Conservation (phyloP, 805 yeast genomes). For the Metschnikowia arizonensis region DNA sequence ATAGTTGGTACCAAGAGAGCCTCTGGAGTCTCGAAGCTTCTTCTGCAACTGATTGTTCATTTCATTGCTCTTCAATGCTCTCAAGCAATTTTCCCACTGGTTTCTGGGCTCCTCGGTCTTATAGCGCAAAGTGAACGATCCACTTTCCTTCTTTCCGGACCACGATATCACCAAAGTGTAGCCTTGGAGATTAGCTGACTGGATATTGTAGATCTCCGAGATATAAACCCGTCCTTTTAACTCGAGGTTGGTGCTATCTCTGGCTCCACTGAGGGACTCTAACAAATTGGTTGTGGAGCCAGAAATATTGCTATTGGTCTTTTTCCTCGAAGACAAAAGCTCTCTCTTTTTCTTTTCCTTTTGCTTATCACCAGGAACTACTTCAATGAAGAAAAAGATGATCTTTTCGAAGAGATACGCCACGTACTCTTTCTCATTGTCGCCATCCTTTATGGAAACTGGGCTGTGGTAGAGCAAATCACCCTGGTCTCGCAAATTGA, state of each 20-base stretch:
- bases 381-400: conserved; percentile 45
- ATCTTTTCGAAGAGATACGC: conserved; percentile 79
- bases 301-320: conserved; percentile 40
- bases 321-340: conserved; percentile 46
- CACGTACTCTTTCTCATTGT: conserved; percentile 79
- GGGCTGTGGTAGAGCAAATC: conserved; percentile 72
- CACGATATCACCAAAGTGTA: conserved; percentile 65
- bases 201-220: conserved; percentile 50
- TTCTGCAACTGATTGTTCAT: conserved; percentile 38
- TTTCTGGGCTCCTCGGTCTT: conserved; percentile 76
- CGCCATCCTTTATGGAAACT: conserved; percentile 64
- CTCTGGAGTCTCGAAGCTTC: conserved; percentile 34
- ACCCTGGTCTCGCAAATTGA: conserved; percentile 74
- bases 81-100: conserved; percentile 75
- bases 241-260: conserved; percentile 38
- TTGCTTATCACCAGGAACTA: conserved; percentile 23
- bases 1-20: conserved; percentile 23
- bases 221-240: conserved; percentile 80
- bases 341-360: conserved; percentile 36
- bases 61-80: conserved; percentile 42
- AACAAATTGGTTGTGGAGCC: conserved; percentile 37
- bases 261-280: conserved; percentile 31
- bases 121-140: conserved; percentile 77
- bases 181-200: conserved; percentile 39
- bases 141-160: conserved; percentile 85